Base-by-base conservation (phyloP, 2,329 filamentous ascomycete species). In the Alternaria hordeiaustralica region DNA sequence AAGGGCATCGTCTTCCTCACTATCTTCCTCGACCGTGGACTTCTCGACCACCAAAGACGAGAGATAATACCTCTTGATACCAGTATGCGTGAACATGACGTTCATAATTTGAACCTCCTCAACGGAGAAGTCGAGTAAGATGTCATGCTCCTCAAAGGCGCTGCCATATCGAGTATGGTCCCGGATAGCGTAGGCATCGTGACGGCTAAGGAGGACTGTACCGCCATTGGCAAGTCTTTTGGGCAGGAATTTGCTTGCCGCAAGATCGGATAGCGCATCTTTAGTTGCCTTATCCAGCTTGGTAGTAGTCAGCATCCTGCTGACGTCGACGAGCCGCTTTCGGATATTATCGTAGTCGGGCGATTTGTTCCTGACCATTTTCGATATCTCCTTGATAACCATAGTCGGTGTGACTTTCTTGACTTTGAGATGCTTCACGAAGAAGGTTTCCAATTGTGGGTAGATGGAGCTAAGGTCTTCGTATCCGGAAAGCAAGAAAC, bases 91-190 rank as follows among this genome's bases (percentile, higher is more conserved):
- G 30, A 73, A 71, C 12, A 73, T 18, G 5, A 36, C 28, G 57
- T 71, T 41, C 43, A 73, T 26, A 6, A 63, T 65, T 13, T 70
- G 66, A 11, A 61, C 55, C 33, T 73, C 69, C 3, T 66, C 50
- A 0, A 69, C 21, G 4, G 30, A 20, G 49, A 73, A 73, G 23
- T 70, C 69, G 3, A 74, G 61, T 23, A 72, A 18, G 6, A 69
- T 47, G 11, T 15, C 20, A 2, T 64, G 15, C 1, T 12, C 28
- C 6, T 49, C 46, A 15, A 71, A 63, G 6, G 69, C 67, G 4
- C 55, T 50, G 6, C 57, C 54, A 51, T 65, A 73, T 30, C 70
- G 53, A 7, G 30, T 6, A 47, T 74, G 70, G 23, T 73, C 67
- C 10, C 60, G 25, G 20, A 74, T 69, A 12, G 57, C 56, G 43